Base-by-base conservation (phyloP, 1,139 yeast species). In the Debaryomyces psychrophilus region DNA sequence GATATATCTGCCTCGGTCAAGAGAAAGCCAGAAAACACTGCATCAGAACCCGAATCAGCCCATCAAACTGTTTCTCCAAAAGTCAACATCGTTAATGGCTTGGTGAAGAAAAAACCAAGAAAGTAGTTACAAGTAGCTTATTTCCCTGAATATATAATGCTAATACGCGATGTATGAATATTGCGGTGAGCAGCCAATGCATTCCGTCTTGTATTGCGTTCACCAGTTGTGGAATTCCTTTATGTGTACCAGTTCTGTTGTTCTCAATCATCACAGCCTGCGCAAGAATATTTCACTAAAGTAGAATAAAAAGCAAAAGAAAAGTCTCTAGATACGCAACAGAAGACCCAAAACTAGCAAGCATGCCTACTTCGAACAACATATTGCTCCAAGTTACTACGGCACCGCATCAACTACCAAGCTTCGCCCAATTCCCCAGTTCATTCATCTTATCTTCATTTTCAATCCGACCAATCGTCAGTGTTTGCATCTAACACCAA, bases 51-150 rank as follows among this genome's bases (percentile, higher is more conserved):
- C 15, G 14, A 22, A 23, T 14, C 38, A 12, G 6, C 28, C 15
- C 38, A n/a, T n/a, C n/a, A 22, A 17, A n/a, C 11, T n/a, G 12
- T 11, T 8, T n/a, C 36, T 11, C 25, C 36, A 18, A 33, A 33
- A 11, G 17, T 38, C 34, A 38, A 38, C 34, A 15, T 26, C 20
- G n/a, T 38, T 8, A 38, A 38, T 28, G 6, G 34, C 18, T 38
- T 38, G 27, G 20, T 38, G 9, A 38, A 14, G 18, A 38, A 28
- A 38, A 38, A 38, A 12, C 27, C 41, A n/a, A 38, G 18, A 34
- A n/a, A 28, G 6, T 38, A 12, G 25, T 3, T 17, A 31, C 12
- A 12, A n/a, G 18, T 33, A 4, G 5, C 5, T 5, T 20, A 20
- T 20, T 4, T 20, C 22, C 5, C 22, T 5, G 22, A 20, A 35